Percentiles rank a stretch among this genome's conserved stretches.
Evolutionary conservation across 805 yeast species (phyloP).

Genomic region (Yamadazyma endophytica): DNA sequence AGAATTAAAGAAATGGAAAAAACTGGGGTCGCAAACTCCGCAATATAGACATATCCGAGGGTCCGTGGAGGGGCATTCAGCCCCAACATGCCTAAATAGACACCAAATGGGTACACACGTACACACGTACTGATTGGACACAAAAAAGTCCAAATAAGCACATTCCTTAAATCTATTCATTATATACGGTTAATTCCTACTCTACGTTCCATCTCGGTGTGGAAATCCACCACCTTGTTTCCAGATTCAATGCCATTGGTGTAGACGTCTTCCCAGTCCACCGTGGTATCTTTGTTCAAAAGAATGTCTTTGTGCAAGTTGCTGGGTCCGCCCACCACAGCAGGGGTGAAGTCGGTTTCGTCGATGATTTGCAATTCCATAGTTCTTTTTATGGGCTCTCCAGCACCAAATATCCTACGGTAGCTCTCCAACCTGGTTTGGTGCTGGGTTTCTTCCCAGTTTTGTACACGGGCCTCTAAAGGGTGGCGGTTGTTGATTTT

Average conservation of each 20-base stretch:
- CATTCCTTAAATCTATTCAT: background rate
- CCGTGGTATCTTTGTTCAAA: conserved; percentile 64
- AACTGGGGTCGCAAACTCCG: too few relatives aligned
- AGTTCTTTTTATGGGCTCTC: conserved; percentile 86
- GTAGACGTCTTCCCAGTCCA: conserved; percentile 95
- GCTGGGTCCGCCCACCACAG: conserved; percentile 52
- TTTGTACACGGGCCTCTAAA: conserved; percentile 64
- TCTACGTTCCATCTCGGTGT: conserved; percentile 65
- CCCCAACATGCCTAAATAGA: too few relatives aligned
- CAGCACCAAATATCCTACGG: conserved; percentile 84
- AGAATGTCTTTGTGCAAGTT: conserved; percentile 74
- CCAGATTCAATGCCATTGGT: conserved; percentile 47
- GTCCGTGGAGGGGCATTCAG: too few relatives aligned
- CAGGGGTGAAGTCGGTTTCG: conserved; percentile 66
- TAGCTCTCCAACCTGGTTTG: conserved; percentile 70
- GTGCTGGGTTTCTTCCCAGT: conserved; percentile 79
- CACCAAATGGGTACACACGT: too few relatives aligned
- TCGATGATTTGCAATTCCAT: conserved; percentile 83
- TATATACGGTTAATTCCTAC: conserved; percentile 43
- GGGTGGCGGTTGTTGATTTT: conserved; percentile 81
- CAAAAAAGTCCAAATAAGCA: too few relatives aligned
- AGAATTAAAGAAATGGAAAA: too few relatives aligned
- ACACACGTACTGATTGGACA: too few relatives aligned
- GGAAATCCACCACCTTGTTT: conserved; percentile 50
- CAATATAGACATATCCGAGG: too few relatives aligned